These are phyloP conservation scores for Cinnamomum micranthum DNA, from an alignment of 164 flowering plant species.

Conservation along the genomic window DNA sequence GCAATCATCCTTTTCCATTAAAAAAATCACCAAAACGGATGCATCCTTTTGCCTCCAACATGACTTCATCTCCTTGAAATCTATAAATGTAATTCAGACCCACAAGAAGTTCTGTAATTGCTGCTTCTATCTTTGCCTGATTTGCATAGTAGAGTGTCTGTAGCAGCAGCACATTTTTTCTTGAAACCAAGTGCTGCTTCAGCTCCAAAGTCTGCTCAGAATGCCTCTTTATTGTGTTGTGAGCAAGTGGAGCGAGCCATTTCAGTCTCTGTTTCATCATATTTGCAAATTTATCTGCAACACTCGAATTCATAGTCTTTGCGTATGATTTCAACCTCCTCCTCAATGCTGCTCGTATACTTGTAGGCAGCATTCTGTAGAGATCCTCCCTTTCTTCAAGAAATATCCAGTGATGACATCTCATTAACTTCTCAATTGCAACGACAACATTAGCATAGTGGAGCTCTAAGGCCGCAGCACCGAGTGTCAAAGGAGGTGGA, in stretches of 20 bases:
- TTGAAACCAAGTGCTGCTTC: slow-evolving; percentile 54
- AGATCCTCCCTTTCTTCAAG: slow-evolving; percentile 80
- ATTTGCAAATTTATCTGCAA: slow-evolving; percentile 70
- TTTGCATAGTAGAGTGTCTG: slow-evolving; percentile 85
- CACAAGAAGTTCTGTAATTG: slow-evolving; percentile 82
- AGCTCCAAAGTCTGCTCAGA: slow-evolving; percentile 75
- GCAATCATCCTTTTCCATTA: slow-evolving; percentile 29
- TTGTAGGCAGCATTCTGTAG: slow-evolving; percentile 75
- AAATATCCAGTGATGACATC: slow-evolving; percentile 77
- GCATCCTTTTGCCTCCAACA: slow-evolving; percentile 46
- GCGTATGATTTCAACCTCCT: slow-evolving; percentile 58
- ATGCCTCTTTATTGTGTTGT: slow-evolving; percentile 87
- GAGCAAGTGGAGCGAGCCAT: slow-evolving; percentile 91
- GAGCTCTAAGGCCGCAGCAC: slow-evolving; percentile 73
- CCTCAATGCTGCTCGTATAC: slow-evolving; percentile 51
- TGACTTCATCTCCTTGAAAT: slow-evolving; percentile 54
- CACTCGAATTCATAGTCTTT: slow-evolving; percentile 44
- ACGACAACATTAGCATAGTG: slow-evolving; percentile 84
- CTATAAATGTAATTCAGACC: slow-evolving; percentile 90
- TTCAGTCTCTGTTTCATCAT: slow-evolving; percentile 64
- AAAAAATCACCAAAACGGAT: slow-evolving; percentile 38
- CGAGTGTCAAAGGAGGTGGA: slow-evolving; percentile 73
- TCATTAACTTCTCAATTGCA: slow-evolving; percentile 68
- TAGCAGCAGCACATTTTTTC: slow-evolving; percentile 66
- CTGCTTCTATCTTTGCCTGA: slow-evolving; percentile 76